Percentiles rank a stretch among this genome's conserved stretches.
Evolutionary conservation across 495 filamentous ascomycete species (phyloP).

Genomic region (Neurospora terricola): DNA sequence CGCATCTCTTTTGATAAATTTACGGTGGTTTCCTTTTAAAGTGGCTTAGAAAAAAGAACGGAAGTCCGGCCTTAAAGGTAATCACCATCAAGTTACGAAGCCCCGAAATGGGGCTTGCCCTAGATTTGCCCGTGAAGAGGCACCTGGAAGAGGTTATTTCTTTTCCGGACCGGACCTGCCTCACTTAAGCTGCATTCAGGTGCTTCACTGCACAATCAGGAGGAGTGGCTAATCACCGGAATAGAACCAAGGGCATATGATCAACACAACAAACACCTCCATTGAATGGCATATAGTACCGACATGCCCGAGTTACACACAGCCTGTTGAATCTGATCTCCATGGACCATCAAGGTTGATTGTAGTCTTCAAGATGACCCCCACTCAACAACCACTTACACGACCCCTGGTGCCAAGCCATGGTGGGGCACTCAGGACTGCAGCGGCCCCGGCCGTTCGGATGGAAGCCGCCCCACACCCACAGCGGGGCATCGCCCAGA

Average conservation of each 20-base stretch:
- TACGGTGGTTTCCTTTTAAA: neutral
- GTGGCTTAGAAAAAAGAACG: neutral
- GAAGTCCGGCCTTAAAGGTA: neutral
- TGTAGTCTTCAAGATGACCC: neutral
- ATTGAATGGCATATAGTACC: too few species aligned
- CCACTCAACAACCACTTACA: neutral
- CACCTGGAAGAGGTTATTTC: neutral
- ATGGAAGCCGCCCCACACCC: neutral
- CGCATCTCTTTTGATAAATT: neutral
- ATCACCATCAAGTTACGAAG: neutral
- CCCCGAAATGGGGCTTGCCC: neutral
- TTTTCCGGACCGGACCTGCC: neutral
- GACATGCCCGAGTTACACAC: neutral
- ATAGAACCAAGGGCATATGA: neutral
- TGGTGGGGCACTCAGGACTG: neutral
- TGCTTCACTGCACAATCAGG: neutral
- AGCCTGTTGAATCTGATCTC: neutral
- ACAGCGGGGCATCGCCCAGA: slow-evolving; percentile 7
- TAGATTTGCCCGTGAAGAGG: neutral
- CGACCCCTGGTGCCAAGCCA: neutral
- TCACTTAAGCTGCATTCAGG: neutral
- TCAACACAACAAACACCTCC: neutral
- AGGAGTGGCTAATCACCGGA: neutral
- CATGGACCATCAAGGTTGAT: neutral
- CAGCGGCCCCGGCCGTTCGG: neutral